Evolutionary conservation across 2,329 filamentous ascomycete species (phyloP), one percentile per base, ranked within the genome.

Genomic region (Orbilia oligospora): DNA sequence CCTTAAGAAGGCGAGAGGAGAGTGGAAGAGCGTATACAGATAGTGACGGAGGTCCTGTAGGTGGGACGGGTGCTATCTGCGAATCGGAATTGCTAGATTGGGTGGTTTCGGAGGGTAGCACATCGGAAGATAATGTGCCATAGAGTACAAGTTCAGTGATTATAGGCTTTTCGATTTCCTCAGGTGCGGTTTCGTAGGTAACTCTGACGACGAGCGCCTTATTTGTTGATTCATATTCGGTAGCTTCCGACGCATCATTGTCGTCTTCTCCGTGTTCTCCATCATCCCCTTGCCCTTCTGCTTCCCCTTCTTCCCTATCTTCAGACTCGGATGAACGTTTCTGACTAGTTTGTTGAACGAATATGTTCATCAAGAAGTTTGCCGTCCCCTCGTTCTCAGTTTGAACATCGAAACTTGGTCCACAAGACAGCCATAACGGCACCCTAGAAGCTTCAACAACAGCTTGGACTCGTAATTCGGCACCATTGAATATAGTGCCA

Each of bases 21-120:
- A 72, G 46, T 9, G 75, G 75, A 20, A 78, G 75, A 33, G 75
- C 75, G 41, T 78, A 78, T 36, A 78, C 75, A 22, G 75, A 78
- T 27, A 78, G 41, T 0, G 75, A 68, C 16, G 53, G 56, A 1
- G 33, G 33, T 36, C 6, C 33, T 5, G 6, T 53, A 53, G 10
- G 53, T 6, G 10, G 53, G 12, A 41, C 12, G 18, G 41, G 8
- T 3, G 36, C 4, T n/a, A 16, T 53, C 46, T 66, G 66, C 3
- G 55, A 44, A 12, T 72, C 68, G 24, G 18, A 46, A 48, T 71
- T 68, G 24, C 22, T 5, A 16, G 68, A 14, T 38, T n/a, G 30
- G 3, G 30, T 5, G 18, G 14, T 16, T 2, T 38, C 38, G 18
- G 51, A 67, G n/a, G 67, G 33, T 18, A 49, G 33, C n/a, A 63